These are phyloP conservation scores for Daldinia childiae DNA, from an alignment of 495 filamentous ascomycete genomes.

Conservation along the genomic window DNA sequence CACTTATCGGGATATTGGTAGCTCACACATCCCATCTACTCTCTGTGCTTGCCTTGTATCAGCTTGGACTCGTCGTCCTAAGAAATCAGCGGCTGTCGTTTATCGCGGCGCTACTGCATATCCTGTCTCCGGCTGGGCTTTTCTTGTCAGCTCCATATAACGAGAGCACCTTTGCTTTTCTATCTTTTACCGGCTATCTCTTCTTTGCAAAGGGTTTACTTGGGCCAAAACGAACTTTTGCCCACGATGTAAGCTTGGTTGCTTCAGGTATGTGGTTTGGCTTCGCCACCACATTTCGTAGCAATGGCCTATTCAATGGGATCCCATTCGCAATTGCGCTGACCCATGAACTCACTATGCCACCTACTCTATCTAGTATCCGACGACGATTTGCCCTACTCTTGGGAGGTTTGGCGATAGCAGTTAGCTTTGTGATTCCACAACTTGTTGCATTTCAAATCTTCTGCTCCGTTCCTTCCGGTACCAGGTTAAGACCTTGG, in stretches of 20 bases:
- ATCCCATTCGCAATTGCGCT: conserved; percentile 59
- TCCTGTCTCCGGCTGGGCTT: conserved; percentile 85
- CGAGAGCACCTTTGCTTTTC: conserved; percentile 80
- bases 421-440: conserved; percentile 71
- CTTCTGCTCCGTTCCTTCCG: conserved; percentile 65
- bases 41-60: conserved; percentile 75
- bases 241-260: conserved; percentile 55
- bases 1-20: conserved; percentile 67
- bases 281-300: conserved; percentile 76
- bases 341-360: conserved; percentile 61
- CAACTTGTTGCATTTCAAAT: conserved; percentile 78
- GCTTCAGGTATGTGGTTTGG: conserved; percentile 76
- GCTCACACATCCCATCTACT: conserved; percentile 78
- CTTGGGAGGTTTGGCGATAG: conserved; percentile 72
- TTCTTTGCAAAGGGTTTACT: conserved; percentile 69
- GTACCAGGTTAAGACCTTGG: conserved; percentile 68
- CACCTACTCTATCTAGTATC: conserved; percentile 45
- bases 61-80: conserved; percentile 60
- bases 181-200: conserved; percentile 78
- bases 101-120: conserved; percentile 74
- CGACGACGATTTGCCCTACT: conserved; percentile 64
- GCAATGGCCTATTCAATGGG: conserved; percentile 89
- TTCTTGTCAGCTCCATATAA: conserved; percentile 90
- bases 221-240: conserved; percentile 31
- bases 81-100: conserved; percentile 65